A percentile compares a stretch with the other conserved stretches of the same genome.
Conservation (phyloP, 177 flowering plant genomes). For the Telopea speciosissima region DNA sequence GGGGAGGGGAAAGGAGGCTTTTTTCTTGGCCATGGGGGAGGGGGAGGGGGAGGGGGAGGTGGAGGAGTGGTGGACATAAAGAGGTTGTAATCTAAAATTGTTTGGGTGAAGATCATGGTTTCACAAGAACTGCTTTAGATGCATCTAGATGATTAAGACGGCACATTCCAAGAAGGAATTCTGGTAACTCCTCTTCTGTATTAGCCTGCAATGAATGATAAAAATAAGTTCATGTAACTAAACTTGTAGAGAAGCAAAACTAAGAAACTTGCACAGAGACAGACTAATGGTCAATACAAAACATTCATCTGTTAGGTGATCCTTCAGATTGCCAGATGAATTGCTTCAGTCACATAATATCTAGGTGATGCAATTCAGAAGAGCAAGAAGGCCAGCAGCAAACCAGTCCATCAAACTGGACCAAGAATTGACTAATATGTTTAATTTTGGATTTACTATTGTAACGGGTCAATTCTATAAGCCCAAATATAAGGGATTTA, state of each 20-base stretch:
- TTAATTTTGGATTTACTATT: no score
- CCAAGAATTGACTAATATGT: no score
- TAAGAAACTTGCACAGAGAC: background rate
- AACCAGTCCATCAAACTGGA: no score
- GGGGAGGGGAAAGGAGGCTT: no score
- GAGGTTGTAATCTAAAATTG: background rate
- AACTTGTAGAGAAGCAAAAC: background rate
- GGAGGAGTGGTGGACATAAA: background rate
- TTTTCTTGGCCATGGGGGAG: no score
- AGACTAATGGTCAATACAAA: background rate
- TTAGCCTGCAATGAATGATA: conserved; percentile 43
- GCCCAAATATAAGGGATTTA: no score
- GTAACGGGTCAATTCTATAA: no score
- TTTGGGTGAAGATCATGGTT: conserved; percentile 17
- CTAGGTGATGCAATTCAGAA: no score
- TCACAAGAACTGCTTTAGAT: conserved; percentile 43
- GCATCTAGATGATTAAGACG: conserved; percentile 71
- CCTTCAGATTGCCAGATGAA: background rate
- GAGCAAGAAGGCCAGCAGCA: no score
- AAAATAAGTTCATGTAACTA: background rate
- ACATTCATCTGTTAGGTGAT: no score
- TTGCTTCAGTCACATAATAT: background rate
- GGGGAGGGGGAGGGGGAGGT: no score
- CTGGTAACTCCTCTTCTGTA: conserved; percentile 82
- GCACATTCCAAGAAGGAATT: conserved; percentile 73